Evolutionary conservation across 176 grass and related monocot genomes (phyloP).

Genomic region (Canna indica): DNA sequence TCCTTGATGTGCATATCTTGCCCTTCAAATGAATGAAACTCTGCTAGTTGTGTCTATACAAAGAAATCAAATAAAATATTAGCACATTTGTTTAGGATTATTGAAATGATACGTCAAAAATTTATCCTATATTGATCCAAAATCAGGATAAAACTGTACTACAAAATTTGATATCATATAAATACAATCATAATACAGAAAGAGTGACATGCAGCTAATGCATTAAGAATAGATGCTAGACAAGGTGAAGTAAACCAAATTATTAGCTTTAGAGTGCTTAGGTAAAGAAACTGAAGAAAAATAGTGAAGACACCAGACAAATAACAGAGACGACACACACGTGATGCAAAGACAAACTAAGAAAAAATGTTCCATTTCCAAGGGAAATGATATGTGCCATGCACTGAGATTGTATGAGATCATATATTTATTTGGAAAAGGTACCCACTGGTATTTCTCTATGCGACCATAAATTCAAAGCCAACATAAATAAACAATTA

Average conservation of each 20-base stretch:
- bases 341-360: too few species aligned
- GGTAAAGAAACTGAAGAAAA: not conserved
- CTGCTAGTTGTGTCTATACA: conserved; percentile 60
- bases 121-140: not conserved
- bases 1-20: conserved; percentile 95
- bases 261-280: not conserved
- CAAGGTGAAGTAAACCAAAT: not conserved
- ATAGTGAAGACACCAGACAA: not conserved
- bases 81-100: not conserved
- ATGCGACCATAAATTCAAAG: not conserved
- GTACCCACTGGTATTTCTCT: not conserved
- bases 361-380: not conserved
- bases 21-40: conserved; percentile 83
- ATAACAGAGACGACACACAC: not conserved
- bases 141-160: not conserved
- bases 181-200: too few species aligned
- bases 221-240: not conserved
- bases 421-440: too few species aligned
- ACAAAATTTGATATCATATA: too few species aligned
- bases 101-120: not conserved
- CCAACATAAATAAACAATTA: not conserved
- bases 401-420: too few species aligned
- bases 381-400: too few species aligned
- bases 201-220: too few species aligned
- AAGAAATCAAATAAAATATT: not conserved